phyloP scores from a whole-genome alignment of 495 filamentous ascomycete genomes.

The Talaromyces stipitatus region DNA sequence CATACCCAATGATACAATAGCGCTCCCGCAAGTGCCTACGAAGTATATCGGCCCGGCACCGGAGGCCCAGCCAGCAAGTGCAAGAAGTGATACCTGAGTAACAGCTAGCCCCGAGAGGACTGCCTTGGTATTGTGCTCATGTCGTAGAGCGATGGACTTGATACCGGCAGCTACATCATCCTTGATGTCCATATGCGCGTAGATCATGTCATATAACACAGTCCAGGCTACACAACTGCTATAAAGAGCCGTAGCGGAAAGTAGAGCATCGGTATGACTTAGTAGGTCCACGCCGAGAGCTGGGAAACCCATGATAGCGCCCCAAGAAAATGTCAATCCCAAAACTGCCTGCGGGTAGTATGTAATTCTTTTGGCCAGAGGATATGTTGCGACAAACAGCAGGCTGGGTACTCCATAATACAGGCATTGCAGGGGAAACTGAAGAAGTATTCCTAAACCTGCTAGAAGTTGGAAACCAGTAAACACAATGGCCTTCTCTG shows the following conservation, averaged over 20 bases:
- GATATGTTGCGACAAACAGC: slow-evolving; percentile 74
- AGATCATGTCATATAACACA: slow-evolving; percentile 96
- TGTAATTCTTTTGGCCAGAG: slow-evolving; percentile 87
- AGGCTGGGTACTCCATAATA: slow-evolving; percentile 84
- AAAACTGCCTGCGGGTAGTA: slow-evolving; percentile 92
- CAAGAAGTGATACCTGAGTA: slow-evolving; percentile 71
- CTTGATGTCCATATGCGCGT: slow-evolving; percentile 96
- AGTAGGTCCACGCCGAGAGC: slow-evolving; percentile 80
- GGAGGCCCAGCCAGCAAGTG: slow-evolving; percentile 60
- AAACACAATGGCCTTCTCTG: slow-evolving; percentile 68
- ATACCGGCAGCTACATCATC: slow-evolving; percentile 91
- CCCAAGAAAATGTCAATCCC: slow-evolving; percentile 93
- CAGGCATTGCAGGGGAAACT: slow-evolving; percentile 78
- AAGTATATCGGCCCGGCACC: slow-evolving; percentile 84
- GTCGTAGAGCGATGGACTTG: slow-evolving; percentile 87
- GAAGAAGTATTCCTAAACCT: slow-evolving; percentile 73
- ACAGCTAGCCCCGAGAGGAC: slow-evolving; percentile 70
- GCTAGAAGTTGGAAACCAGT: slow-evolving; percentile 73
- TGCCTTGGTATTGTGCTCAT: slow-evolving; percentile 81
- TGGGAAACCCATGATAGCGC: slow-evolving; percentile 93
- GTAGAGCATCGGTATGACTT: slow-evolving; percentile 52
- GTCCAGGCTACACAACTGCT: slow-evolving; percentile 88
- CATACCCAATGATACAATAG: slow-evolving; percentile 60
- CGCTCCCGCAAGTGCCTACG: slow-evolving; percentile 76
- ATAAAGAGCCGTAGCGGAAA: slow-evolving; percentile 69